A percentile compares a stretch with the other conserved stretches of the same genome.
phyloP scores from a whole-genome alignment of 2,329 filamentous ascomycete species.

The Tolypocladium guangdongense region DNA sequence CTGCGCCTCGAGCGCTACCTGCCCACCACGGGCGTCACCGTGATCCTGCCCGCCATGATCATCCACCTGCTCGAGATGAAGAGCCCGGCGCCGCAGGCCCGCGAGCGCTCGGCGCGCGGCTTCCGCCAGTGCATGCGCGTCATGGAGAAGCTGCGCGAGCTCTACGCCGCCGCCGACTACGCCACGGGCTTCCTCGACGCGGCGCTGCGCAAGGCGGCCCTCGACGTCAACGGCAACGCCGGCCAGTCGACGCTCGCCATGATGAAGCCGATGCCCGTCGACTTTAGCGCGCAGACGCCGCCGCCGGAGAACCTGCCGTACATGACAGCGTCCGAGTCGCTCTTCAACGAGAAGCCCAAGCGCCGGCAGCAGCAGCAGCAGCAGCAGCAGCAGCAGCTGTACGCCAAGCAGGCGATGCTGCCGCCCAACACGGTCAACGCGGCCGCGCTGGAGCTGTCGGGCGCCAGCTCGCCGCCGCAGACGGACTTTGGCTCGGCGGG shows the following conservation, averaged over 20 bases:
- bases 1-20: conserved; percentile 67
- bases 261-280: conserved; percentile 24
- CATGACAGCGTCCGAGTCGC: conserved; percentile 28
- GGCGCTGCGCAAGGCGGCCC: conserved; percentile 76
- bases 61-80: conserved; percentile 92
- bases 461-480: conserved; percentile 30
- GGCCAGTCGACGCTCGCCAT: conserved; percentile 21
- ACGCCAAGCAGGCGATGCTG: conserved; percentile 21
- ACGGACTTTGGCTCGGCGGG: conserved; percentile 31
- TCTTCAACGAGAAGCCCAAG: conserved; percentile 22
- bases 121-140: conserved; percentile 91
- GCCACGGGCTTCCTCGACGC: conserved; percentile 92
- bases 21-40: conserved; percentile 82
- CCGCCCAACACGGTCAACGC: conserved; percentile 27
- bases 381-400: no score
- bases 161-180: conserved; percentile 90
- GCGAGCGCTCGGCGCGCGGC: conserved; percentile 63
- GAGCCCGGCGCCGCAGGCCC: conserved; percentile 60
- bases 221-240: conserved; percentile 45
- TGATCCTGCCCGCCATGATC: conserved; percentile 84
- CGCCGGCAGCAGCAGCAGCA: not conserved
- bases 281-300: conserved; percentile 36
- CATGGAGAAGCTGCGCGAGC: conserved; percentile 75
- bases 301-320: conserved; percentile 39
- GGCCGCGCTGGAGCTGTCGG: conserved; percentile 22